Percentiles rank a stretch among this genome's conserved stretches.
Evolutionary conservation across 1,284 basidiomycete genomes (phyloP).

Genomic region (Cerrena zonata): DNA sequence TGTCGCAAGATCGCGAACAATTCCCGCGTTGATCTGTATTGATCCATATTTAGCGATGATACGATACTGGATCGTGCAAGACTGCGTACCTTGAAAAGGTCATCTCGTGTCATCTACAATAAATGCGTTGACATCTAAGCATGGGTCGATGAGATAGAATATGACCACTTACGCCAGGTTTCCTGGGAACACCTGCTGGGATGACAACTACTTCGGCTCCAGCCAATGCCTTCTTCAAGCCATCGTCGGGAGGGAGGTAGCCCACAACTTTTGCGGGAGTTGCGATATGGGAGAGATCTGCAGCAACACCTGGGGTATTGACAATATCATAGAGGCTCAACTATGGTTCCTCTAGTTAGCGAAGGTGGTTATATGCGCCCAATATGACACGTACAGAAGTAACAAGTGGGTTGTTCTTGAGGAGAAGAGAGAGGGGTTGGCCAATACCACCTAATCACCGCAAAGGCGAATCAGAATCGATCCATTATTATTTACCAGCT

Average conservation of each 20-base stretch:
- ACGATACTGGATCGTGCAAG: too few relatives aligned
- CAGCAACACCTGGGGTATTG: slow-evolving; percentile 92
- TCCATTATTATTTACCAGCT: background rate
- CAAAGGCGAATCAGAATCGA: slow-evolving; percentile 7
- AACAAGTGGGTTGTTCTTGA: slow-evolving; percentile 81
- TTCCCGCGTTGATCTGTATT: slow-evolving; percentile 89
- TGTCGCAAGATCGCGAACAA: slow-evolving; percentile 88
- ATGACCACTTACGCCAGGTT: slow-evolving; percentile 71
- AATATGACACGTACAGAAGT: slow-evolving; percentile 49
- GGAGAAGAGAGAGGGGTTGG: slow-evolving; percentile 85
- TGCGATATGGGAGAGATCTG: slow-evolving; percentile 86
- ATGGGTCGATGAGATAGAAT: slow-evolving; percentile 3
- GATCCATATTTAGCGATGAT: too few relatives aligned
- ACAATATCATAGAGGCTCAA: slow-evolving; percentile 94
- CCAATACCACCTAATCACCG: slow-evolving; percentile 75
- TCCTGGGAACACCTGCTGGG: slow-evolving; percentile 95
- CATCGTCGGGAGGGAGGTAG: slow-evolving; percentile 68
- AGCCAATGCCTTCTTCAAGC: slow-evolving; percentile 76
- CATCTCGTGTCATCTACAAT: slow-evolving; percentile 78
- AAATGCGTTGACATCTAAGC: slow-evolving; percentile 6
- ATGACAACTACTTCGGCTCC: slow-evolving; percentile 91
- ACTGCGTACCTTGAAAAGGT: slow-evolving; percentile 81
- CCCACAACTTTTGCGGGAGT: slow-evolving; percentile 78
- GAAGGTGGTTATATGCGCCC: background rate
- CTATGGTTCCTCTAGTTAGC: slow-evolving; percentile 27